A percentile compares a stretch with the other conserved stretches of the same genome.
Evolutionary conservation across 495 filamentous ascomycete species (phyloP).

Genomic region (Mycothermus thermophilus): DNA sequence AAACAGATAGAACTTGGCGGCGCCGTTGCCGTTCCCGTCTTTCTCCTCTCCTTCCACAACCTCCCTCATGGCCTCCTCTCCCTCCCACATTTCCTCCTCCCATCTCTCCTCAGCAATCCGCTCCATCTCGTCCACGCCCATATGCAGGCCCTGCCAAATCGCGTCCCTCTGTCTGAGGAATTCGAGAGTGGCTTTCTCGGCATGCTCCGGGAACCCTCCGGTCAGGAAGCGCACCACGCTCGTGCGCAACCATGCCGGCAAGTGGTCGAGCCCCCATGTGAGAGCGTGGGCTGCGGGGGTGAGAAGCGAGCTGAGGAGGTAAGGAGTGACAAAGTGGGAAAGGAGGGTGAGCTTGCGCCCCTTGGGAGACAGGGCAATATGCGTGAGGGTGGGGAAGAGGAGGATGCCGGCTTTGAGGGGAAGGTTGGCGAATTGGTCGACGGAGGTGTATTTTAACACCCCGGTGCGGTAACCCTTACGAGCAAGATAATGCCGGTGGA

Average conservation of each 20-base stretch:
- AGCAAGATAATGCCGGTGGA: conserved; percentile 29
- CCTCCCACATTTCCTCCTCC: conserved; percentile 70
- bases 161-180: conserved; percentile 52
- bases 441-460: no score
- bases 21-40: not conserved
- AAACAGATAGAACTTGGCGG: conserved; percentile 51
- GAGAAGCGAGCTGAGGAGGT: conserved; percentile 39
- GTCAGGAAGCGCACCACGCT: conserved; percentile 34
- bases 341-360: conserved; percentile 49
- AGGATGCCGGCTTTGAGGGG: conserved; percentile 42
- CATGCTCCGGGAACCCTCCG: conserved; percentile 43
- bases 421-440: conserved; percentile 1
- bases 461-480: no score
- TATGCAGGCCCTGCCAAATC: conserved; percentile 55
- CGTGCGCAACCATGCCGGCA: conserved; percentile 31
- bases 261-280: conserved; percentile 31
- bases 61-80: conserved; percentile 33
- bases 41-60: conserved; percentile 18
- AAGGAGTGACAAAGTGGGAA: no score
- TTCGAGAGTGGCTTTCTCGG: conserved; percentile 42
- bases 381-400: conserved; percentile 64
- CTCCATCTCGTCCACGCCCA: conserved; percentile 54
- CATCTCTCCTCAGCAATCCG: conserved; percentile 64
- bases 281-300: conserved; percentile 39
- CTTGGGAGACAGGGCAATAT: conserved; percentile 52